Evolutionary conservation across 345 rosid genomes (phyloP).

Genomic region (Corymbia maculata): DNA sequence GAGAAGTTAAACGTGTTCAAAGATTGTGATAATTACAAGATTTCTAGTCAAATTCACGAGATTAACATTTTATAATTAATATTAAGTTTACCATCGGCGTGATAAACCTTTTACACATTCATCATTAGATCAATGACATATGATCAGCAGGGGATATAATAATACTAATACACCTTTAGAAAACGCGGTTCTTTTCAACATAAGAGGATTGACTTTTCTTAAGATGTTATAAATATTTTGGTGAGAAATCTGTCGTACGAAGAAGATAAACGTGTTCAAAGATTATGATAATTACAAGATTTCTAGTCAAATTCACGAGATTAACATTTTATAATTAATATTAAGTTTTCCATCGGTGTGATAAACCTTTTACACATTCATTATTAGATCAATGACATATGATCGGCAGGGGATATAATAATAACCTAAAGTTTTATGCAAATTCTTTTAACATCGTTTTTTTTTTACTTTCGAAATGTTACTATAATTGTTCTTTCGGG

Average conservation of each 20-base stretch:
- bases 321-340: neutral
- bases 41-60: neutral
- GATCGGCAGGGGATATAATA: neutral
- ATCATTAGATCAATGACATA: neutral
- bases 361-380: neutral
- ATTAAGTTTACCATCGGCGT: neutral
- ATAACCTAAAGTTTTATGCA: neutral
- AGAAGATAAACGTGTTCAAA: neutral
- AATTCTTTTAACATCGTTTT: neutral
- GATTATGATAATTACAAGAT: neutral
- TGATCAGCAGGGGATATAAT: too few relatives aligned
- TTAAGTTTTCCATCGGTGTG: neutral
- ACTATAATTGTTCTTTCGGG: neutral
- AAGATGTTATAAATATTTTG: neutral
- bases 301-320: neutral
- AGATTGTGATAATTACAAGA: neutral
- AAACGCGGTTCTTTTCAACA: neutral
- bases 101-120: neutral
- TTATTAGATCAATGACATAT: neutral
- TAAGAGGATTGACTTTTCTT: neutral
- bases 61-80: neutral
- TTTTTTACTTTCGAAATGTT: neutral
- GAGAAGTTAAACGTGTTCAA: neutral
- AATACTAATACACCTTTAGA: neutral
- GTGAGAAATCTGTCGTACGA: neutral